These are phyloP conservation scores for Cutaneotrichosporon sp. DNA, from an alignment of 1,284 basidiomycete genomes.

Conservation along the genomic window DNA sequence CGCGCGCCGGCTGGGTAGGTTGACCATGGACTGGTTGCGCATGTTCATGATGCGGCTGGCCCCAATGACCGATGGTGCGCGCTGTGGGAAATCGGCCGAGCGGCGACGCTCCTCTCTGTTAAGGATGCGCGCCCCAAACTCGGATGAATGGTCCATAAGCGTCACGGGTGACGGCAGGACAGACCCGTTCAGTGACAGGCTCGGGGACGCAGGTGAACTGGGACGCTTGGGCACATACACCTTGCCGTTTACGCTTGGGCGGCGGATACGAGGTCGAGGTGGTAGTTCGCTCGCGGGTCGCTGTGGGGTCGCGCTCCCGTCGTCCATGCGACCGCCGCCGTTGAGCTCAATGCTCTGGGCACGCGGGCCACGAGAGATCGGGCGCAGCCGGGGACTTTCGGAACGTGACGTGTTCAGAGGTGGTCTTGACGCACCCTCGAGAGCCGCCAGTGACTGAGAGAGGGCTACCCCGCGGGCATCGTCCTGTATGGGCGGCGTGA, in stretches of 20 bases:
- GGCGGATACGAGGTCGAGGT: slow-evolving; percentile 16
- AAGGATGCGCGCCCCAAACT: slow-evolving; percentile 1
- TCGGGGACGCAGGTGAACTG: slow-evolving; percentile 22
- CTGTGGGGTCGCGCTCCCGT: slow-evolving; percentile 13
- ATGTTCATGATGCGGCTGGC: slow-evolving; percentile 20
- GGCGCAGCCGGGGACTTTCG: slow-evolving; percentile 11
- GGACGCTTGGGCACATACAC: slow-evolving; percentile 36
- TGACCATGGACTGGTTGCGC: slow-evolving; percentile 34
- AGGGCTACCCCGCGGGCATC: slow-evolving; percentile 29
- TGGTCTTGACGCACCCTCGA: slow-evolving; percentile 25
- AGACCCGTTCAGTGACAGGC: background rate
- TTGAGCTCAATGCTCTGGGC: slow-evolving; percentile 24
- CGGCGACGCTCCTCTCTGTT: slow-evolving; percentile 26
- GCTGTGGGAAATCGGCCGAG: slow-evolving; percentile 26
- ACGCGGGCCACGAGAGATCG: slow-evolving; percentile 5
- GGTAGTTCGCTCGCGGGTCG: slow-evolving; percentile 11
- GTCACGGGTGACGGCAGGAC: background rate
- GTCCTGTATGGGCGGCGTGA: slow-evolving; percentile 8
- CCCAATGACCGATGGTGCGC: background rate
- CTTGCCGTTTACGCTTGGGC: slow-evolving; percentile 28
- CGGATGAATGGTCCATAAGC: background rate
- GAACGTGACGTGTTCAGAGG: slow-evolving; percentile 4
- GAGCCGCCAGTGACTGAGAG: slow-evolving; percentile 33
- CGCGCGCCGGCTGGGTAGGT: slow-evolving; percentile 21
- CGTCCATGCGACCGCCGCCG: slow-evolving; percentile 16